A percentile compares a stretch with the other conserved stretches of the same genome.
Conservation (phyloP, 345 rosid genomes). For the Nephelium lappaceum region DNA sequence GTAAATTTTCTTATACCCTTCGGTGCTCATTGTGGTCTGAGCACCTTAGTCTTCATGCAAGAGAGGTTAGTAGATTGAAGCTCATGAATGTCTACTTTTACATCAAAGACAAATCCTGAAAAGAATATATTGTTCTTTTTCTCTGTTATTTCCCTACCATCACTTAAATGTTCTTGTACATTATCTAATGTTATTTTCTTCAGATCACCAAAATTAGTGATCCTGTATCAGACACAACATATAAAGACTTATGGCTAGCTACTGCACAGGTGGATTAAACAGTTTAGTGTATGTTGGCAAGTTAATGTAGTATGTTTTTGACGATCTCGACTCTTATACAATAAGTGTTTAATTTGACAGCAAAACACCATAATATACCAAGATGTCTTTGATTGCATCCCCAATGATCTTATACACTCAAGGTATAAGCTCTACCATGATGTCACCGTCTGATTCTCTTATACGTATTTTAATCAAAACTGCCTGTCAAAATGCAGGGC, state of each 20-base stretch:
- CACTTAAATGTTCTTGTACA: not conserved
- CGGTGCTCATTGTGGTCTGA: slow-evolving; percentile 86
- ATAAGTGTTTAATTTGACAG: slow-evolving; percentile 29
- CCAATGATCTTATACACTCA: slow-evolving; percentile 67
- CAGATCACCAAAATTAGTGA: slow-evolving; percentile 66
- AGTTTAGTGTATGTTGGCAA: not conserved
- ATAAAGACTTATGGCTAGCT: slow-evolving; percentile 66
- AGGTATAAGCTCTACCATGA: slow-evolving; percentile 40
- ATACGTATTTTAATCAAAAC: not conserved
- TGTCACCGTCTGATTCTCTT: not conserved
- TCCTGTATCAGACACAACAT: slow-evolving; percentile 68
- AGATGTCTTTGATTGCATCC: slow-evolving; percentile 82
- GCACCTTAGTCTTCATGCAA: slow-evolving; percentile 73
- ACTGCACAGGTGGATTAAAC: slow-evolving; percentile 58
- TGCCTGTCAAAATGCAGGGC: slow-evolving; percentile 44
- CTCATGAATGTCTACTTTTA: not conserved
- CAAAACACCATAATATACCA: slow-evolving; percentile 64
- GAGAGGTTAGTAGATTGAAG: slow-evolving; percentile 54
- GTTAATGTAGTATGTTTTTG: not conserved
- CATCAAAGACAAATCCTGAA: not conserved
- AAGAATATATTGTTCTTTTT: too few species aligned
- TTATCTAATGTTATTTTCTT: slow-evolving; percentile 4
- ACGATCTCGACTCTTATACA: not conserved
- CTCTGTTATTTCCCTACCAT: too few species aligned
- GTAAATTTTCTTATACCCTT: slow-evolving; percentile 70